Percentiles rank a stretch among this genome's conserved stretches.
These are phyloP conservation scores for Marchantia polymorpha DNA, from an alignment of 225 moss, liverwort and hornwort species.

Conservation along the genomic window DNA sequence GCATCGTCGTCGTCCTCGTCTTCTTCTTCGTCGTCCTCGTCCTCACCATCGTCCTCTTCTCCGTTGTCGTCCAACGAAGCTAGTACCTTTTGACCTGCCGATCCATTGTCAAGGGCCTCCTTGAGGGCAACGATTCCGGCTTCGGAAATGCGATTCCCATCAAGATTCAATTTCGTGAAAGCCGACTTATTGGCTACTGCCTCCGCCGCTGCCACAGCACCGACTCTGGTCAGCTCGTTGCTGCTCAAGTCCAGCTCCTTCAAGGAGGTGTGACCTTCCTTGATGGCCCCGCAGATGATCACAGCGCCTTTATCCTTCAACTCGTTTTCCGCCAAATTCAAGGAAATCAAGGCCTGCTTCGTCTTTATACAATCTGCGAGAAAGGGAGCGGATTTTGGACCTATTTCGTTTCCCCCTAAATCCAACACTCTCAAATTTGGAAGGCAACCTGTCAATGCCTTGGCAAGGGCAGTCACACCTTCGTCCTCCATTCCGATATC, in stretches of 20 bases:
- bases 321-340: constrained; percentile 89
- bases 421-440: constrained; percentile 67
- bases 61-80: constrained; percentile 80
- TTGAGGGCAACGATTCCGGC: constrained; percentile 58
- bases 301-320: constrained; percentile 75
- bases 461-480: constrained; percentile 59
- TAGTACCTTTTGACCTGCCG: constrained; percentile 45
- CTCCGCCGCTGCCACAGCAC: constrained; percentile 63
- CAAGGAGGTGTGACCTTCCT: constrained; percentile 47
- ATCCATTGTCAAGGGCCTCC: constrained; percentile 55
- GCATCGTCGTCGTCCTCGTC: constrained; percentile 8
- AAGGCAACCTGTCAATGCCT: constrained; percentile 57
- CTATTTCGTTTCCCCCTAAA: constrained; percentile 87
- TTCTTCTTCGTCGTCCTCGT: constrained; percentile 29
- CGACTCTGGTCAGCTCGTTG: constrained; percentile 64
- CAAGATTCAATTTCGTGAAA: constrained; percentile 61
- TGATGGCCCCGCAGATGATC: constrained; percentile 56
- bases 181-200: constrained; percentile 47
- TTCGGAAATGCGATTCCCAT: constrained; percentile 78
- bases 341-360: constrained; percentile 50
- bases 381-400: constrained; percentile 55
- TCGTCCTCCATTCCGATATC: constrained; percentile 82
- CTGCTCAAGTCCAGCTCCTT: constrained; percentile 68
- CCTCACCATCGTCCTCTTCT: constrained; percentile 48
- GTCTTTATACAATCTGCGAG: constrained; percentile 63